Evolutionary conservation across 257 asterid species (phyloP), one percentile per base, ranked within the genome.

Genomic region (Solanum paucissectum): DNA sequence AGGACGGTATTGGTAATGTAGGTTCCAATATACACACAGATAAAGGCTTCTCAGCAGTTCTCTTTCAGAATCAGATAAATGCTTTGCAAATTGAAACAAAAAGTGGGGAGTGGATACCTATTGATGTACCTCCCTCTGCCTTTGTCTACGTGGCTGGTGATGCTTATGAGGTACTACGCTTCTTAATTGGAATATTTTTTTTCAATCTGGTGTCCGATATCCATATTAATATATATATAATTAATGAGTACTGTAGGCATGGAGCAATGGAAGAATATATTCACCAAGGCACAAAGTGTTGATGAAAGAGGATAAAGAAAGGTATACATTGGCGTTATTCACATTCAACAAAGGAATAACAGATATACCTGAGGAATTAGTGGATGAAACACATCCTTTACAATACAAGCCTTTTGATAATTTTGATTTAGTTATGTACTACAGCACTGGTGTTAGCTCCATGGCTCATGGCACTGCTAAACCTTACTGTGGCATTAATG

Each of bases 111-210:
- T 94, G 98, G 96, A 89, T 93, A 3, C 36, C 88, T 7, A 87
- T 95, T 10, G 87, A 91, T 6, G 91, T 94, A 62, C 93, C 93
- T 25, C 93, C 95, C 23, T 88, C 91, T 2, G 88, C 95, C 2
- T 93, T 91, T 34, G 88, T 93, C 60, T 92, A 88, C 92, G 92
- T 94, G 94, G 95, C 95, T 2, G 98, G 98, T 6, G 97, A 93
- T 79, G 95, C 94, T 64, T 86, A 46, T 46, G 55, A 46, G 55
- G 55, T 46, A 13, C 55, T 46, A 46, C 55, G 6, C 18, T 46
- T 46, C 55, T 12, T 46, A 12, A 40, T 12, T 46, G 12, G 44
- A 40, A 40, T 40, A 40, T 46, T 46, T 46, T 46, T 46, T 46
- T 46, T 2, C 29, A 29, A 46, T 46, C 7, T 49, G 21, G 21